Evolutionary conservation across 768 basidiomycete species (phyloP), one percentile per base, ranked within the genome.

Genomic region (Mycena alexandri): DNA sequence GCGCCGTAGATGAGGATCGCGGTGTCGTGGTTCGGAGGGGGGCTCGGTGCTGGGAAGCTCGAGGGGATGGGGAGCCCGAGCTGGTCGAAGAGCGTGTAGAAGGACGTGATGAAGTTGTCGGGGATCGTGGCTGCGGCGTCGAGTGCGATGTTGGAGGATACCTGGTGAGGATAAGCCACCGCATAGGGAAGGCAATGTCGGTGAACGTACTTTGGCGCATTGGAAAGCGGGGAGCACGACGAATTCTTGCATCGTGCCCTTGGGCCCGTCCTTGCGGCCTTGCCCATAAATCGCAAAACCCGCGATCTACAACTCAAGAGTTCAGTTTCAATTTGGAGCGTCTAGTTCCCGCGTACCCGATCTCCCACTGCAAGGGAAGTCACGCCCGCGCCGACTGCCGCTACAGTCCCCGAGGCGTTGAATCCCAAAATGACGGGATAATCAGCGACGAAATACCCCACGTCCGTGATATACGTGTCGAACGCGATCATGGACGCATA

Each of bases 1-100:
- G 78, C 82, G 21, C 84, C 84, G 54, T 83, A 84, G 17, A 85
- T 68, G 19, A 85, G 77, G 60, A 85, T 80, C 2, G 83, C 78
- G 1, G 55, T 64, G 19, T 71, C 65, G 11, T 75, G 75, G 25
- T 71, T 60, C 17, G 73, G 69, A 17, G 79, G 79, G 13, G 78
- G 67, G 11, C 65, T 55, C 14, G 73, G 59, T 7, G 75, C 61
- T 5, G 79, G 79, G 67, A 81, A 79, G 12, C 74, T 70, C 2
- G 66, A 43, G 10, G 82, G 80, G 10, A 74, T n/a, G 21, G 81
- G 80, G 8, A 83, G 71, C 2, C 65, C 60, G 19, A 85, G 71
- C 36, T 79, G 74, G 58, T 76, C 77, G 66, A 81, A 81, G 33
- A 84, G 66, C 1, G 81, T 78, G 67, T 75, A 78, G 65, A 79